phyloP scores from a whole-genome alignment of 2,329 filamentous ascomycete species.

The Cladosporium sp. region DNA sequence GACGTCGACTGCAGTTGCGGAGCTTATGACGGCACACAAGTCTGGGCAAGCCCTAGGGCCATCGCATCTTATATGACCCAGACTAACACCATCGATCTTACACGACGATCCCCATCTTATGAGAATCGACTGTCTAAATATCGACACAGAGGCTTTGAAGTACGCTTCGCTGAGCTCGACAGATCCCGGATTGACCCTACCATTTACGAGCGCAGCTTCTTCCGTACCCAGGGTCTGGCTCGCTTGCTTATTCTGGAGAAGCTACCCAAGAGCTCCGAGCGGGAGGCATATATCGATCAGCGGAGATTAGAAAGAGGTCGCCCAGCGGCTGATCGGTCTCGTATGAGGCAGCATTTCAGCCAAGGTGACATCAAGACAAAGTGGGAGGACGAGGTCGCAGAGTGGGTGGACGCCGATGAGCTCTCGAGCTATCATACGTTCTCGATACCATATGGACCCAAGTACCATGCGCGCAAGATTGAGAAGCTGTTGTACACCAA shows the following conservation, averaged over 20 bases:
- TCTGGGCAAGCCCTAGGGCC: constrained; percentile 76
- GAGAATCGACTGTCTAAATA: constrained; percentile 87
- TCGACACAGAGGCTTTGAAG: constrained; percentile 79
- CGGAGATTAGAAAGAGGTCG: constrained; percentile 71
- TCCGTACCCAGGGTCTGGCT: constrained; percentile 72
- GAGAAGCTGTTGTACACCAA: constrained; percentile 80
- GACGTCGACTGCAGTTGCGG: constrained; percentile 83
- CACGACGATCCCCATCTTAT: constrained; percentile 78
- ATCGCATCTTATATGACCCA: constrained; percentile 79
- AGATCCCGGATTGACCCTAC: constrained; percentile 78
- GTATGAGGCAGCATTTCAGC: constrained; percentile 45
- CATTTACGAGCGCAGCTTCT: constrained; percentile 80
- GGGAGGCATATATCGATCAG: constrained; percentile 70
- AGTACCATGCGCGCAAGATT: constrained; percentile 63
- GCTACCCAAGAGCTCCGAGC: constrained; percentile 66
- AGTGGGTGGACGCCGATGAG: constrained; percentile 77
- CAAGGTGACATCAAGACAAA: constrained; percentile 73
- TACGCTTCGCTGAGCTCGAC: constrained; percentile 75
- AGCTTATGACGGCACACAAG: constrained; percentile 77
- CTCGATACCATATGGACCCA: constrained; percentile 65
- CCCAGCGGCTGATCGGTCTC: constrained; percentile 53
- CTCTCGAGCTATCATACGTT: constrained; percentile 72
- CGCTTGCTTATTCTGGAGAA: constrained; percentile 77
- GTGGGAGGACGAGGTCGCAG: constrained; percentile 77
- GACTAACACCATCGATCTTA: constrained; percentile 76